Percentiles rank a stretch among this genome's conserved stretches.
Evolutionary conservation across 2,329 filamentous ascomycete species (phyloP).

Genomic region (Dactylellina cionopaga): DNA sequence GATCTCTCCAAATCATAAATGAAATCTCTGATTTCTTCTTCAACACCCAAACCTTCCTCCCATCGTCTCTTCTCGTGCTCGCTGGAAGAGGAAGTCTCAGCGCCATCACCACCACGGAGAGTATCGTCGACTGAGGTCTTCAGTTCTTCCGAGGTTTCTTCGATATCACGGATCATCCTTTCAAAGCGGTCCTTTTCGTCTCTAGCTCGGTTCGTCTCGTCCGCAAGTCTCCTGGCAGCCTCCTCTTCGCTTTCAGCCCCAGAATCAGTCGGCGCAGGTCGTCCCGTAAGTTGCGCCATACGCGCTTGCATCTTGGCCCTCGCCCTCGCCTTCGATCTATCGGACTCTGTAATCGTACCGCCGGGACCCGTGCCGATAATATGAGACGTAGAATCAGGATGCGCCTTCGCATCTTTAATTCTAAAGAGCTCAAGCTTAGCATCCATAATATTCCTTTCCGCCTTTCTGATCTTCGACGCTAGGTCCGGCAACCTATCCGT

Average conservation of each 20-base stretch:
- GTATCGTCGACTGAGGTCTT: slow-evolving; percentile 83
- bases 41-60: slow-evolving; percentile 95
- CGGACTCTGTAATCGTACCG: slow-evolving; percentile 87
- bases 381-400: slow-evolving; percentile 80
- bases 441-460: slow-evolving; percentile 92
- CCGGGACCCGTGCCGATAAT: slow-evolving; percentile 94
- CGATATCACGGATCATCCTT: slow-evolving; percentile 94
- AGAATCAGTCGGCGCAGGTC: slow-evolving; percentile 69
- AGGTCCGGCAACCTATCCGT: slow-evolving; percentile 91
- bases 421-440: slow-evolving; percentile 92
- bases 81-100: slow-evolving; percentile 40
- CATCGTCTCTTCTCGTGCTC: slow-evolving; percentile 80
- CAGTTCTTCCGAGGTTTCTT: slow-evolving; percentile 93
- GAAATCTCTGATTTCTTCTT: slow-evolving; percentile 96
- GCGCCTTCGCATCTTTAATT: slow-evolving; percentile 88
- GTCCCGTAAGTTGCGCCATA: slow-evolving; percentile 88
- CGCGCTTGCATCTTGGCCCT: slow-evolving; percentile 99
- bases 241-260: slow-evolving; percentile 71
- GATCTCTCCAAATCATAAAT: slow-evolving; percentile 94
- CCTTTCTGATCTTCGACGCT: slow-evolving; percentile 88
- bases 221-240: slow-evolving; percentile 84
- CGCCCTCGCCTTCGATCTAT: slow-evolving; percentile 91
- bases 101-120: slow-evolving; percentile 79
- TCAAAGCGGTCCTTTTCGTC: slow-evolving; percentile 94
- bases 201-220: slow-evolving; percentile 82